Evolutionary conservation across 805 yeast genomes (phyloP).

Genomic region (Cyberlindnera mrakii): DNA sequence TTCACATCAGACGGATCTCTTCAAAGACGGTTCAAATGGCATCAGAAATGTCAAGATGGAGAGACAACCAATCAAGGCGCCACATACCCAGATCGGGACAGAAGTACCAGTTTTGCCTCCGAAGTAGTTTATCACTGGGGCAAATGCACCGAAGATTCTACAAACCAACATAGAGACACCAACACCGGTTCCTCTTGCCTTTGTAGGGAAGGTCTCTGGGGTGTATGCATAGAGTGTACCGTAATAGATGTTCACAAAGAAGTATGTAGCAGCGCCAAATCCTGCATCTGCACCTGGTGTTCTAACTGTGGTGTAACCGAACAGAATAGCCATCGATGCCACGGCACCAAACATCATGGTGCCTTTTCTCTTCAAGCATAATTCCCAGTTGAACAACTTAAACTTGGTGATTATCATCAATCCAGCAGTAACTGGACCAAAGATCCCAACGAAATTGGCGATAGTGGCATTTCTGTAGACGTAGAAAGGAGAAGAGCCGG

Average conservation of each 20-base stretch:
- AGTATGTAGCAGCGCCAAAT: conserved; percentile 41
- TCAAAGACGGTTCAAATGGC: conserved; percentile 45
- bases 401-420: conserved; percentile 17
- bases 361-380: conserved; percentile 49
- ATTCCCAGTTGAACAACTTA: conserved; percentile 4
- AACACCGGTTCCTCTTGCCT: conserved; percentile 52
- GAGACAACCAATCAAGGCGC: conserved; percentile 44
- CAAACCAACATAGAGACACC: conserved; percentile 50
- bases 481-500: conserved; percentile 33
- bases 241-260: conserved; percentile 43
- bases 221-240: conserved; percentile 61
- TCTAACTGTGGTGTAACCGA: conserved; percentile 58
- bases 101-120: conserved; percentile 31
- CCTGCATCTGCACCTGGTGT: conserved; percentile 47
- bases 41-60: conserved; percentile 38
- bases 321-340: conserved; percentile 49
- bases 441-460: conserved; percentile 37
- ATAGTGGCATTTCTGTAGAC: conserved; percentile 44
- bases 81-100: conserved; percentile 60
- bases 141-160: conserved; percentile 48
- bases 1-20: conserved; percentile 26
- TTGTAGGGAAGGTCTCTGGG: conserved; percentile 55
- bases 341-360: conserved; percentile 47
- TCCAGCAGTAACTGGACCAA: conserved; percentile 47
- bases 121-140: conserved; percentile 48